Conservation (phyloP, 176 grass and related monocot genomes). For the Rhynchospora breviuscula region DNA sequence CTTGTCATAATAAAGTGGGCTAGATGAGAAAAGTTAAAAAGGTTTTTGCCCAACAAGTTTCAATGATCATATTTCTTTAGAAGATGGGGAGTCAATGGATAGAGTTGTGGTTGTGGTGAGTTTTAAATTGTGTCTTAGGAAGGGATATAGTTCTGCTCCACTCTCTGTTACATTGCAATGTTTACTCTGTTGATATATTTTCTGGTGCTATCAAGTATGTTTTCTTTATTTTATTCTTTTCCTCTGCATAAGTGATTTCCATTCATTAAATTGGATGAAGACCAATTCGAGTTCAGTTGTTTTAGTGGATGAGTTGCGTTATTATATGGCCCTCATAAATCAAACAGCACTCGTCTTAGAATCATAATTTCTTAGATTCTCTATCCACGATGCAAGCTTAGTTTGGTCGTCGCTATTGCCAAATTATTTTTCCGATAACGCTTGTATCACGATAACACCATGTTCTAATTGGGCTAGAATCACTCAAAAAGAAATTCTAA, state of each 20-base stretch:
- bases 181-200: not conserved
- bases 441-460: not conserved
- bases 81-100: not conserved
- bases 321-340: not conserved
- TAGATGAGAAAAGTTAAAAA: not conserved
- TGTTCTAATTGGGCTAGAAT: not conserved
- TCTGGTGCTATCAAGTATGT: not conserved
- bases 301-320: not conserved
- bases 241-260: not conserved
- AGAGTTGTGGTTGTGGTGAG: not conserved
- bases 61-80: not conserved
- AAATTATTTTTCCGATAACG: not conserved
- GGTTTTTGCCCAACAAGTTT: not conserved
- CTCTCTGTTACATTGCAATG: not conserved
- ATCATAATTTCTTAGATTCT: not conserved
- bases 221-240: not conserved
- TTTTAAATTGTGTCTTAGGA: not conserved
- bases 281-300: not conserved
- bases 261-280: not conserved
- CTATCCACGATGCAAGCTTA: no score
- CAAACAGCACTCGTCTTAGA: not conserved
- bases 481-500: not conserved
- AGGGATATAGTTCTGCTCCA: conserved; percentile 10
- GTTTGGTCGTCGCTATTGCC: not conserved
- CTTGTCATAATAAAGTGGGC: not conserved